Evolutionary conservation across 2,329 filamentous ascomycete species (phyloP).

Genomic region (Torrubiella hemipterigena): DNA sequence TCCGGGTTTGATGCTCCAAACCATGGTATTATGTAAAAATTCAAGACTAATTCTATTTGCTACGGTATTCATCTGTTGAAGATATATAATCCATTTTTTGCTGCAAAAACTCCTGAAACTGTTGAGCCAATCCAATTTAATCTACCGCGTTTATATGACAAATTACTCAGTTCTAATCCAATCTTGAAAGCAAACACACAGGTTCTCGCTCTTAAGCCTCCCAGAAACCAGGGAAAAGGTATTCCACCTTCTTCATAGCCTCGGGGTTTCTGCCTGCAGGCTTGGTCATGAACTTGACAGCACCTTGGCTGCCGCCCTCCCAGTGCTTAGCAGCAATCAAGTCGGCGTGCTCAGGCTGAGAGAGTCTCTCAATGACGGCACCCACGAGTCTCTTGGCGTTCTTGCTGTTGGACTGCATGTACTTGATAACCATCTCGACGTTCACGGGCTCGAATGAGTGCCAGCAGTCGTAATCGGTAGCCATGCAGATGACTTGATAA

Average conservation of each 20-base stretch:
- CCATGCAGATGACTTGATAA: conserved; percentile 99
- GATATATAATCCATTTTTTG: too few relatives aligned
- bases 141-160: too few relatives aligned
- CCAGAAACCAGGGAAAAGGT: conserved; percentile 78
- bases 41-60: too few relatives aligned
- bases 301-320: conserved; percentile 63
- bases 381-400: conserved; percentile 81
- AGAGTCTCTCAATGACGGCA: conserved; percentile 77
- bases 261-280: conserved; percentile 60
- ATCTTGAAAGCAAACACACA: too few relatives aligned
- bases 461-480: conserved; percentile 99
- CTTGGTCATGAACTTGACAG: conserved; percentile 72
- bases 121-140: too few relatives aligned
- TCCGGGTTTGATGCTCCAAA: too few relatives aligned
- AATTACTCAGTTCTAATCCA: too few relatives aligned
- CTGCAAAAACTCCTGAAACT: too few relatives aligned
- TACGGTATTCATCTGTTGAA: too few relatives aligned
- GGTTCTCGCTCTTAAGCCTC: conserved; percentile 22
- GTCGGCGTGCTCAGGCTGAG: conserved; percentile 62
- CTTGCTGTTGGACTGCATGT: conserved; percentile 86
- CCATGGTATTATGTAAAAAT: too few relatives aligned
- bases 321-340: conserved; percentile 73
- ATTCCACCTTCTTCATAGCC: conserved; percentile 69
- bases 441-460: conserved; percentile 72
- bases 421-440: conserved; percentile 92